Percentiles rank a stretch among this genome's conserved stretches.
phyloP scores from a whole-genome alignment of 305 asterid species.

The Plantago lanceolata region DNA sequence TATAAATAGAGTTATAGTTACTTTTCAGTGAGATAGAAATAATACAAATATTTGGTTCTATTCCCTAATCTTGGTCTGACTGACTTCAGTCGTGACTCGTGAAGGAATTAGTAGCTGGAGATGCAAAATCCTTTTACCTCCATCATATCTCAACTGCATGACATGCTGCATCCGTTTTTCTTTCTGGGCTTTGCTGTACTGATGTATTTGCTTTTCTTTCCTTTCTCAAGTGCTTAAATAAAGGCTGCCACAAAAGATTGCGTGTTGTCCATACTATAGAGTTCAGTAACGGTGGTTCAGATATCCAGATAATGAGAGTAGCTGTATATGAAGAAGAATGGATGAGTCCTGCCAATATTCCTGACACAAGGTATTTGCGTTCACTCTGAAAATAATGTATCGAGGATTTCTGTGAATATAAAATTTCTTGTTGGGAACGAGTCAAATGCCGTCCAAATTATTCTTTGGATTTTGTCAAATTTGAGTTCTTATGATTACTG shows the following conservation, averaged over 20 bases:
- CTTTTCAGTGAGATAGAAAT: neutral
- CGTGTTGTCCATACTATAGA: constrained; percentile 92
- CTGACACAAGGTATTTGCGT: constrained; percentile 56
- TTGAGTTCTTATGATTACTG: too few species aligned
- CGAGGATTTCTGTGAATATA: neutral
- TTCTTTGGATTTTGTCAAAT: too few species aligned
- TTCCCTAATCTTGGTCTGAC: neutral
- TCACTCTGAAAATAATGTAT: constrained; percentile 18
- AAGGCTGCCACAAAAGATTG: constrained; percentile 95
- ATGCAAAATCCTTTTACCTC: neutral
- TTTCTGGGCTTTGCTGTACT: neutral
- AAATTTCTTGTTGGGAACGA: too few species aligned
- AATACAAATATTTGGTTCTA: neutral
- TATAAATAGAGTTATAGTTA: neutral
- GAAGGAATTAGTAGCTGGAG: too few species aligned
- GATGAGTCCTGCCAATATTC: constrained; percentile 77
- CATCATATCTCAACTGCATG: neutral
- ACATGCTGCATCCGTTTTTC: too few species aligned
- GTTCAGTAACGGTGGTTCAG: constrained; percentile 85
- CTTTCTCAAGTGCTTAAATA: constrained; percentile 71
- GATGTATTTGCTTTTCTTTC: constrained; percentile 5
- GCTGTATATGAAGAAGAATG: constrained; percentile 96
- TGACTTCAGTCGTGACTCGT: too few species aligned
- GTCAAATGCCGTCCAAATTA: too few species aligned
- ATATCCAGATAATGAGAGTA: constrained; percentile 86